A percentile compares a stretch with the other conserved stretches of the same genome.
These are phyloP conservation scores for Choanephora cucurbitarum DNA, from an alignment of 371 early-diverging fungal species.

Conservation along the genomic window DNA sequence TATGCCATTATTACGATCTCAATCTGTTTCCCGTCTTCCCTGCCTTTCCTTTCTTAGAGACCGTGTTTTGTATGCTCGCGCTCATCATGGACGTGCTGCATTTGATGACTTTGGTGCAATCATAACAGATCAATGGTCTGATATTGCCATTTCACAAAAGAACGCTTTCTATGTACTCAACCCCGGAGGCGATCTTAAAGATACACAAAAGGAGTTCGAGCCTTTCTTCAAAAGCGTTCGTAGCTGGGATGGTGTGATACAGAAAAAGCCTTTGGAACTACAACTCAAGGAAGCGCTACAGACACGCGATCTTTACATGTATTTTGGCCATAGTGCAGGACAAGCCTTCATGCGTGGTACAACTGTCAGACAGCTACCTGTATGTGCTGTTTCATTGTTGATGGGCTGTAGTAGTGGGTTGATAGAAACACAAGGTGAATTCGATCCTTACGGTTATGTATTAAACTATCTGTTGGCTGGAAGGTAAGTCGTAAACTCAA, in stretches of 20 bases:
- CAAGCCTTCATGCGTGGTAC: slow-evolving; percentile 81
- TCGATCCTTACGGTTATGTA: slow-evolving; percentile 82
- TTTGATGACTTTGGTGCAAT: slow-evolving; percentile 12
- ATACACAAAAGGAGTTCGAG: slow-evolving; percentile 81
- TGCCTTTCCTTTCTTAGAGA: slow-evolving; percentile 76
- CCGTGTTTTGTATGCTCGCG: slow-evolving; percentile 50
- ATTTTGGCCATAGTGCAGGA: slow-evolving; percentile 98
- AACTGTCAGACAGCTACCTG: slow-evolving; percentile 61
- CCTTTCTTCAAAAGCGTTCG: slow-evolving; percentile 45
- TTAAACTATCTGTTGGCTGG: slow-evolving; percentile 82
- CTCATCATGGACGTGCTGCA: slow-evolving; percentile 10
- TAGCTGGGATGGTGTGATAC: slow-evolving; percentile 75
- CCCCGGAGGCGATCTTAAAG: slow-evolving; percentile 81
- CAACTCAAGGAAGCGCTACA: slow-evolving; percentile 61
- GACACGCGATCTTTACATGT: slow-evolving; percentile 75
- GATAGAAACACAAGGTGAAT: slow-evolving; percentile 75
- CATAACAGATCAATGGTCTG: slow-evolving; percentile 27
- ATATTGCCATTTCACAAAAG: slow-evolving; percentile 48
- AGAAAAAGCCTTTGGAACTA: slow-evolving; percentile 69
- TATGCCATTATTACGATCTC: slow-evolving; percentile 66
- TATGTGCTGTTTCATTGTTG: slow-evolving; percentile 77
- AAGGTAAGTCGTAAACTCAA: slow-evolving; percentile 40
- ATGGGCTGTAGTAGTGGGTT: slow-evolving; percentile 93
- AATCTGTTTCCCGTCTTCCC: slow-evolving; percentile 80
- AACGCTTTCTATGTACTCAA: slow-evolving; percentile 85